These are phyloP conservation scores for Leccinellum albellum DNA, from an alignment of 768 basidiomycete genomes.

Conservation along the genomic window DNA sequence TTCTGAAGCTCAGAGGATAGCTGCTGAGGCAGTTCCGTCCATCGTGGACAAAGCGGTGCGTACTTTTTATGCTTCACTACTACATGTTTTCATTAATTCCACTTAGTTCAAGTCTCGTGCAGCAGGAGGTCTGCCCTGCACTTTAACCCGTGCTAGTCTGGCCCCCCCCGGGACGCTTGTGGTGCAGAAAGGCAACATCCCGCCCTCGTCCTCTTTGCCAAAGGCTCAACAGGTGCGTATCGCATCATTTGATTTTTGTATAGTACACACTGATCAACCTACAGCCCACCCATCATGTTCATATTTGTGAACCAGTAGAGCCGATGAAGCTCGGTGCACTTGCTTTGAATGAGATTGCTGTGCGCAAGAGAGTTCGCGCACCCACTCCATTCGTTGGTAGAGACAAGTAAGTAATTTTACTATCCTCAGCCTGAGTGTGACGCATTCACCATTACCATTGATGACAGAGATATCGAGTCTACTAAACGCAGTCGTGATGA, in stretches of 20 bases:
- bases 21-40: not conserved
- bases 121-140: not conserved
- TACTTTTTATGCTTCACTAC: not conserved
- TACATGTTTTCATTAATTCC: not conserved
- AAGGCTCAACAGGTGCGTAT: not conserved
- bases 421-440: no score
- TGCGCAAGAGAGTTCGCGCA: not conserved
- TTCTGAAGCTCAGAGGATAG: not conserved
- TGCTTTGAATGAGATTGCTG: not conserved
- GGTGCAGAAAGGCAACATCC: not conserved
- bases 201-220: not conserved
- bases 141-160: not conserved
- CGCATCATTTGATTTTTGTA: not conserved
- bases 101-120: not conserved
- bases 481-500: no score
- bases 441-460: no score
- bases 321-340: not conserved
- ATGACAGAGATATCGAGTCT: no score
- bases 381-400: not conserved
- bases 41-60: not conserved
- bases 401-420: no score
- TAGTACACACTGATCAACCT: not conserved
- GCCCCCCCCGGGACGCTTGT: not conserved
- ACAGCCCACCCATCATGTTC: not conserved
- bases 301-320: not conserved